A percentile compares a stretch with the other conserved stretches of the same genome.
These are phyloP conservation scores for Arabis alpina DNA, from an alignment of 345 rosid genomes.

Conservation along the genomic window DNA sequence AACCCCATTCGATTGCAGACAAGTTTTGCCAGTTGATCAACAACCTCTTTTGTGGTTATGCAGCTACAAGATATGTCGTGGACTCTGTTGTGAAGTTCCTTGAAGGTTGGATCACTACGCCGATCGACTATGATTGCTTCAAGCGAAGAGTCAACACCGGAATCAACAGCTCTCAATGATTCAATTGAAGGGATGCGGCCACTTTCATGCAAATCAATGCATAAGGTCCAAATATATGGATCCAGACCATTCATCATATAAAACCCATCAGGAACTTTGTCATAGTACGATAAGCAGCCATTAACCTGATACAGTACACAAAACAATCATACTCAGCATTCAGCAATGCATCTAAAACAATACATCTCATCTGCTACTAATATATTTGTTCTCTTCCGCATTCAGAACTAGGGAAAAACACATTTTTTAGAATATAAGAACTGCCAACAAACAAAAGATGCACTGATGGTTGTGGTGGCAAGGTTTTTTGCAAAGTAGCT, in stretches of 20 bases:
- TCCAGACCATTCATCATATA: slow-evolving; percentile 86
- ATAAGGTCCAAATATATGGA: slow-evolving; percentile 89
- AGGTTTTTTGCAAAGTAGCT: neutral
- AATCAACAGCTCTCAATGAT: slow-evolving; percentile 76
- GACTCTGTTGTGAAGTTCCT: slow-evolving; percentile 83
- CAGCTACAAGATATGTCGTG: slow-evolving; percentile 68
- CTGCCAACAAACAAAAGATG: slow-evolving; percentile 20
- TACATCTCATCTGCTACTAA: slow-evolving; percentile 8
- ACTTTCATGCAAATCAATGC: slow-evolving; percentile 80
- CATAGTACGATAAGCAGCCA: slow-evolving; percentile 92
- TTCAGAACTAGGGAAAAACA: neutral
- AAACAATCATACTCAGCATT: slow-evolving; percentile 28
- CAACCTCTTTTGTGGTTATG: slow-evolving; percentile 83
- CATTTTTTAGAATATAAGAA: neutral
- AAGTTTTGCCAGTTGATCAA: slow-evolving; percentile 93
- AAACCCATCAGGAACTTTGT: slow-evolving; percentile 97
- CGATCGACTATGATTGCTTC: slow-evolving; percentile 87
- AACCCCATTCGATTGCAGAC: slow-evolving; percentile 94
- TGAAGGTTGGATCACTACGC: slow-evolving; percentile 75
- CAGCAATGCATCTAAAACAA: slow-evolving; percentile 14
- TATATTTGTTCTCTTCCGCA: neutral
- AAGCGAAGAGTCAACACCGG: slow-evolving; percentile 58
- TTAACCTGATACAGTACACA: slow-evolving; percentile 69
- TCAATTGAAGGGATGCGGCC: slow-evolving; percentile 95
- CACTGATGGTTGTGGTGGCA: slow-evolving; percentile 1